A percentile compares a stretch with the other conserved stretches of the same genome.
Evolutionary conservation across 2,329 filamentous ascomycete genomes (phyloP).

Genomic region (Penicillium paneum): DNA sequence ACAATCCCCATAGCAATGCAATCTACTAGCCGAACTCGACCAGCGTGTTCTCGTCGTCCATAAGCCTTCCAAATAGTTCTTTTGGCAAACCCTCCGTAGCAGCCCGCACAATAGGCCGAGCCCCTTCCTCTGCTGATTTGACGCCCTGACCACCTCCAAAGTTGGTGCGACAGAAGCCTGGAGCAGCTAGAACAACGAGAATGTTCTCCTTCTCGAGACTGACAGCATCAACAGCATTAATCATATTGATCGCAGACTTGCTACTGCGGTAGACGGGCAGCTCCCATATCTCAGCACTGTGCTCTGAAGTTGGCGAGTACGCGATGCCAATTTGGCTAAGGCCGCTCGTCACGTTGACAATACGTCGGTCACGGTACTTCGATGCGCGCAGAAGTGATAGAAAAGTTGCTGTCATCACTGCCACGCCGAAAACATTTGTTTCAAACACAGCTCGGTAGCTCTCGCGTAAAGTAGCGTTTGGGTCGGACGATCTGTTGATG

Average conservation of each 20-base stretch:
- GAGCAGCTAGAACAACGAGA: neutral
- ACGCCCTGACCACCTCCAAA: neutral
- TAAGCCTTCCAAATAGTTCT: neutral
- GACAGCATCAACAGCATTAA: constrained; percentile 2
- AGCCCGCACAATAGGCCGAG: neutral
- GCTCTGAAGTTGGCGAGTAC: neutral
- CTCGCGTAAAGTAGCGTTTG: neutral
- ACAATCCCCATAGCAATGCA: neutral
- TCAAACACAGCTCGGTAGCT: neutral
- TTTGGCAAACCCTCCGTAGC: neutral
- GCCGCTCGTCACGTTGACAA: constrained; percentile 11
- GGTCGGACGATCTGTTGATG: neutral
- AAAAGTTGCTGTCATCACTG: neutral
- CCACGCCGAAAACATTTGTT: neutral
- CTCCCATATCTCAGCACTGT: constrained; percentile 1
- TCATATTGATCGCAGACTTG: constrained; percentile 8
- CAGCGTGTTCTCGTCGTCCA: neutral
- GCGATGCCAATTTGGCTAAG: constrained; percentile 6
- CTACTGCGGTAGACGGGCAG: constrained; percentile 4
- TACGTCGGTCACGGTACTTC: constrained; percentile 9
- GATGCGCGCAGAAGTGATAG: constrained; percentile 8
- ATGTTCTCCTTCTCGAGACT: neutral
- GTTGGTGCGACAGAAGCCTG: neutral
- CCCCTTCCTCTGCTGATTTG: neutral
- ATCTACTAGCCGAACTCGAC: neutral